Evolutionary conservation across 305 asterid genomes (phyloP), one percentile per base, ranked within the genome.

Genomic region (Plantago coronopus): DNA sequence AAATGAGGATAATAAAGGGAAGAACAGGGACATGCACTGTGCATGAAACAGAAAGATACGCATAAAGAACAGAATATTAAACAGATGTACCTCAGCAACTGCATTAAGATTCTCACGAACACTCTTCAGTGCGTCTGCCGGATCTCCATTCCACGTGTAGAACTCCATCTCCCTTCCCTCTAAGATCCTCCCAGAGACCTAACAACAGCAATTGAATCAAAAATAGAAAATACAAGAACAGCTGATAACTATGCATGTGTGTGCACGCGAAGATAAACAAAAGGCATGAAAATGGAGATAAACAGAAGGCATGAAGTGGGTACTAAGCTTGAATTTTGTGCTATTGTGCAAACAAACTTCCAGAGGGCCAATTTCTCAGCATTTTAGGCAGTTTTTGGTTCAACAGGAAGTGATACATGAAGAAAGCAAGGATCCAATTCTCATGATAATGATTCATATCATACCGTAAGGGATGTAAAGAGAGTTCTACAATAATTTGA

Each of bases 51-150:
- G 48, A 38, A 10, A 14, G 4, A 5, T 17, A 15, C 43, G 13
- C 34, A 47, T 15, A 45, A 12, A 17, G 48, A 54, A 31, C 15
- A 18, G 18, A 53, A 13, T 55, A 40, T 57, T 7, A 34, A 18
- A 51, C 19, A 69, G 63, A 40, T 58, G 62, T 72, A 83, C 98
- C 98, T 86, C 86, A 58, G 83, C 87, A 60, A 91, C 81, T 56
- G 89, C 89, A 59, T 91, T 91, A 60, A 91, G 86, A 45, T 83
- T 91, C 67, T 84, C 86, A 23, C 96, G 83, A 59, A 86, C 91
- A 34, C 83, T 77, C 63, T 64, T 78, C 72, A 91, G 68, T 77
- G 80, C 64, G 63, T 86, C 89, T 73, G 80, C 76, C 29, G 81
- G 89, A 63, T 86, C 82, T 54, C 89, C 88, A 15, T 84, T 89